Base-by-base conservation (phyloP, 2,329 filamentous ascomycete genomes). In the Helotiales sp. region DNA sequence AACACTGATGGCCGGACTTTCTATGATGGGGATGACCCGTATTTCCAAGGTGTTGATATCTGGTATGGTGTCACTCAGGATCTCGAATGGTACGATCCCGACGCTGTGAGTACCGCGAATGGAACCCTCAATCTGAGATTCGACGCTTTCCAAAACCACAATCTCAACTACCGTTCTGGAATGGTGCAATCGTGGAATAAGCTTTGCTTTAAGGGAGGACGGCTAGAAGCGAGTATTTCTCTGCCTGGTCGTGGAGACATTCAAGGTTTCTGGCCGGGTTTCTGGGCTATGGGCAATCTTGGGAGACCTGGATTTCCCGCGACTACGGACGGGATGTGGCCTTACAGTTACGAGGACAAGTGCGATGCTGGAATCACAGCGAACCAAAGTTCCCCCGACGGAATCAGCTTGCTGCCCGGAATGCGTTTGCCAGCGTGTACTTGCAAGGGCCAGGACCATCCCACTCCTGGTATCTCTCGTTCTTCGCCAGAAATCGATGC, bases 131-230 rank as follows among this genome's bases (percentile, higher is more conserved):
- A 89, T 74, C 79, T 92, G 60, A 83, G 83, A 54, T 90, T 92
- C 71, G 88, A 91, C 74, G 82, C 84, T 6, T 90, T 89, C 75
- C 78, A 85, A 69, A 92, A 86, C 69, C 89, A 92, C 75, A 84
- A 84, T 57, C 79, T 91, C 24, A 83, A 89, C 67, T 92, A 89
- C 74, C 84, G 89, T 60, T 91, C 89, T 6, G 89, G 89, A n/a
- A 92, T 92, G 89, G 71, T 92, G 8, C 89, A 92, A 74, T 90
- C 87, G 11, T 92, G 89, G 89, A 92, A 92, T 77, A 87, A 91
- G 75, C 76, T 92, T 63, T 91, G 90, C 77, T 92, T 91, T 80
- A 91, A 90, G 68, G 89, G 89, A 34, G 90, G 90, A 3, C 85
- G 89, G 57, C 75, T 92, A 15, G 90, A 92, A 79, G 89, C 89